Percentiles rank a stretch among this genome's conserved stretches.
phyloP scores from a whole-genome alignment of 345 rosid genomes.

The Salix exigua region DNA sequence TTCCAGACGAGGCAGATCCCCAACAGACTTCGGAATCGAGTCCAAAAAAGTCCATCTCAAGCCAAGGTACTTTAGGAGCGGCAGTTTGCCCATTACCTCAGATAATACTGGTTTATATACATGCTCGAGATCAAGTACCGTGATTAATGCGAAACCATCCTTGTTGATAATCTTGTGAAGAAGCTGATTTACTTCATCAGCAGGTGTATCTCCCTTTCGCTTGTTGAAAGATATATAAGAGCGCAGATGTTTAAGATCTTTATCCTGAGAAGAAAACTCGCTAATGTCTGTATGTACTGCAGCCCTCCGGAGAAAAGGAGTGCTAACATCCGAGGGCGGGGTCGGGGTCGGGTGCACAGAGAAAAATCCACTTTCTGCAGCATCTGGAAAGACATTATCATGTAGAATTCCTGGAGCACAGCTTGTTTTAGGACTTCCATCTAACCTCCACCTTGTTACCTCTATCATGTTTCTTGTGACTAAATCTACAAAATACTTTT shows the following conservation, averaged over 20 bases:
- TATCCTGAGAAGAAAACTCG: background rate
- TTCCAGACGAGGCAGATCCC: constrained; percentile 24
- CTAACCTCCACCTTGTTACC: constrained; percentile 17
- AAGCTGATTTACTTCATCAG: constrained; percentile 10
- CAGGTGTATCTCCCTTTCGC: constrained; percentile 20
- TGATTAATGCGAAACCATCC: constrained; percentile 21
- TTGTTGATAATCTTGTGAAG: background rate
- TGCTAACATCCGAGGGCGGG: no score
- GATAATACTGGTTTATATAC: constrained; percentile 34
- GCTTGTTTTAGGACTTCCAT: constrained; percentile 32
- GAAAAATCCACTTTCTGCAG: constrained; percentile 5
- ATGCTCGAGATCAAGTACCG: constrained; percentile 34
- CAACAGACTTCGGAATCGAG: constrained; percentile 27
- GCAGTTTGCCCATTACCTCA: constrained; percentile 17
- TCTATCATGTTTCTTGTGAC: constrained; percentile 19
- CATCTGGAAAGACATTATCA: constrained; percentile 7
- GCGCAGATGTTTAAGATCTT: constrained; percentile 5
- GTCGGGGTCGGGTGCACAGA: no score
- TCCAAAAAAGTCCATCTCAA: constrained; percentile 34
- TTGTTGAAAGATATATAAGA: constrained; percentile 20
- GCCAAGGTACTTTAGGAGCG: constrained; percentile 25
- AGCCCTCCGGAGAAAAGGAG: constrained; percentile 10
- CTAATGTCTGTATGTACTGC: constrained; percentile 5
- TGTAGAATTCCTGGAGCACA: constrained; percentile 4
- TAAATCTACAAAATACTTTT: constrained; percentile 9